Percentiles rank a stretch among this genome's conserved stretches.
Evolutionary conservation across 164 flowering plant genomes (phyloP).

Genomic region (Nymphaea colorata): DNA sequence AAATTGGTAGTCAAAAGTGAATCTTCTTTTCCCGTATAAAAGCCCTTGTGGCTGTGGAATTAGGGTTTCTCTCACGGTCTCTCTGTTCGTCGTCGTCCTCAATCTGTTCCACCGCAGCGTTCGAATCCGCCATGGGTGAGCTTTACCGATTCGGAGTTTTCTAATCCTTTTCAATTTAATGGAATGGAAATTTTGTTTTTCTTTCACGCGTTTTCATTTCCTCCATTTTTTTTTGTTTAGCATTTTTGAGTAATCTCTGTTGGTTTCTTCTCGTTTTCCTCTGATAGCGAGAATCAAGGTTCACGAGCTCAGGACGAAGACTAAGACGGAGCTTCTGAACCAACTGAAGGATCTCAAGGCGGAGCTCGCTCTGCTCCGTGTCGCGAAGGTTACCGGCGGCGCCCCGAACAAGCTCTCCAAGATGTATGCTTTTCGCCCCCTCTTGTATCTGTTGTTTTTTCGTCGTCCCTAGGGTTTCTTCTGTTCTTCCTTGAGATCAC

Average conservation of each 20-base stretch:
- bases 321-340: constrained; percentile 23
- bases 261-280: neutral
- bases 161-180: neutral
- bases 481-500: neutral
- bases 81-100: neutral
- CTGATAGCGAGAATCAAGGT: constrained; percentile 29
- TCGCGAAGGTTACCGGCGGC: constrained; percentile 65
- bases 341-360: constrained; percentile 45
- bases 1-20: too few relatives aligned
- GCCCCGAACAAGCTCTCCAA: constrained; percentile 41
- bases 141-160: neutral
- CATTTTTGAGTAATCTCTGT: neutral
- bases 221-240: neutral
- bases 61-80: neutral
- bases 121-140: neutral
- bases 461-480: neutral
- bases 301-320: constrained; percentile 24
- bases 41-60: neutral
- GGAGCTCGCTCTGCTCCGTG: constrained; percentile 48
- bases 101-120: neutral
- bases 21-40: too few relatives aligned
- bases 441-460: neutral
- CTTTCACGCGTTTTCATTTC: neutral
- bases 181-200: neutral
- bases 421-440: constrained; percentile 7